A percentile compares a stretch with the other conserved stretches of the same genome.
Evolutionary conservation across 164 flowering plant genomes (phyloP).

Genomic region (Akebia trifoliata): DNA sequence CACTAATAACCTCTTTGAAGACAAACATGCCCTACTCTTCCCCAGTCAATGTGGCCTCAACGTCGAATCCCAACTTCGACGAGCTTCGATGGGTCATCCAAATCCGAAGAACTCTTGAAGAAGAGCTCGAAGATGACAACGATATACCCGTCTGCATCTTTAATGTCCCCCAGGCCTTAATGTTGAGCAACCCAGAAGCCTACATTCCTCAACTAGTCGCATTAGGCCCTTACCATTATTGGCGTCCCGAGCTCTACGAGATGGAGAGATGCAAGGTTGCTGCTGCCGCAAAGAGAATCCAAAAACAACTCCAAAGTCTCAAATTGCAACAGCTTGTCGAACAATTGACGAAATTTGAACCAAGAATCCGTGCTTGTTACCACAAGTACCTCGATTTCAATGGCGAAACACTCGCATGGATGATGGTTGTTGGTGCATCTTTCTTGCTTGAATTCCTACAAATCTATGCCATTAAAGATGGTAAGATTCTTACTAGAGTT

Average conservation of each 20-base stretch:
- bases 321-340: slow-evolving; percentile 18
- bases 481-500: slow-evolving; percentile 4
- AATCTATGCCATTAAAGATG: slow-evolving; percentile 12
- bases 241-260: slow-evolving; percentile 16
- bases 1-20: too few relatives aligned
- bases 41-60: slow-evolving; percentile 4
- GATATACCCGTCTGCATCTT: slow-evolving; percentile 35
- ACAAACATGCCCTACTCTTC: background rate
- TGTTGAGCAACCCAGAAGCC: slow-evolving; percentile 13
- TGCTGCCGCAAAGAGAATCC: slow-evolving; percentile 18
- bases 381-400: slow-evolving; percentile 23
- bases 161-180: slow-evolving; percentile 12
- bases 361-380: slow-evolving; percentile 19
- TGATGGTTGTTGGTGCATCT: slow-evolving; percentile 26
- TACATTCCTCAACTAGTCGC: slow-evolving; percentile 20
- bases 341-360: slow-evolving; percentile 15
- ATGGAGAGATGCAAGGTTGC: slow-evolving; percentile 16
- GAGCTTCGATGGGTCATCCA: slow-evolving; percentile 44
- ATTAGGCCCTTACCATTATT: slow-evolving; percentile 19
- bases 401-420: slow-evolving; percentile 26
- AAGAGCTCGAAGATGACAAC: slow-evolving; percentile 36
- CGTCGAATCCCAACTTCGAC: slow-evolving; percentile 24
- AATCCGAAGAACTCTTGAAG: slow-evolving; percentile 40
- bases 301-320: slow-evolving; percentile 11
- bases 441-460: slow-evolving; percentile 31